Evolutionary conservation across 352 stramenopile species (phyloP).

Genomic region (Pythium angustatum): DNA sequence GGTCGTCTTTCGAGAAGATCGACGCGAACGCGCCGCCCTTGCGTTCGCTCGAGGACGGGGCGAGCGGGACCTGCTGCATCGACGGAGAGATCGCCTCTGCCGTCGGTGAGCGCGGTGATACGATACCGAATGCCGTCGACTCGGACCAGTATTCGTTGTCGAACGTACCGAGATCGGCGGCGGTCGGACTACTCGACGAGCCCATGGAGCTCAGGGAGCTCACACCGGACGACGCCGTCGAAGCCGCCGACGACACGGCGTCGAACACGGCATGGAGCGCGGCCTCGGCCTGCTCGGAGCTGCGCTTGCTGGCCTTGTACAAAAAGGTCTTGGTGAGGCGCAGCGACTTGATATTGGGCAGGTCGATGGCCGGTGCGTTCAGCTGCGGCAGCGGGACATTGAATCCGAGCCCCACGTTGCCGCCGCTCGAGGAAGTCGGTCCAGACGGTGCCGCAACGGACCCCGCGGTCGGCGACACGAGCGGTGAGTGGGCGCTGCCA

Average conservation of each 20-base stretch:
- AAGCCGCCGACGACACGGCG: conserved; percentile 40
- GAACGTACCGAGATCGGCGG: conserved; percentile 37
- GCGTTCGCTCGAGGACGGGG: conserved; percentile 11
- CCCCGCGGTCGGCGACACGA: conserved; percentile 4
- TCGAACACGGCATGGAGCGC: conserved; percentile 72
- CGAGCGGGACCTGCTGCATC: neutral
- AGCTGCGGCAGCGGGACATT: conserved; percentile 16
- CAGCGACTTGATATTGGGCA: conserved; percentile 42
- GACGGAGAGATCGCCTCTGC: conserved; percentile 13
- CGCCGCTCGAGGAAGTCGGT: neutral
- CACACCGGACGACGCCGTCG: conserved; percentile 24
- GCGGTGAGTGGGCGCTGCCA: neutral
- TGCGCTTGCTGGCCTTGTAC: conserved; percentile 72
- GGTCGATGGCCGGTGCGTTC: conserved; percentile 19
- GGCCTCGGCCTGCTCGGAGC: conserved; percentile 63
- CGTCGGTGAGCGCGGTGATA: conserved; percentile 23
- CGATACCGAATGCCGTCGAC: conserved; percentile 20
- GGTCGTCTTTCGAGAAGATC: conserved; percentile 66
- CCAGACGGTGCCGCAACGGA: neutral
- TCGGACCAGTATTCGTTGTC: conserved; percentile 65
- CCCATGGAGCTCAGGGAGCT: conserved; percentile 9
- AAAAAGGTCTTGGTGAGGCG: conserved; percentile 56
- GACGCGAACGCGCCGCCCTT: conserved; percentile 44
- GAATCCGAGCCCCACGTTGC: conserved; percentile 9
- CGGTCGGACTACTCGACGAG: conserved; percentile 21